Conservation (phyloP, 768 basidiomycete genomes). For the Cytidiella melzeri region DNA sequence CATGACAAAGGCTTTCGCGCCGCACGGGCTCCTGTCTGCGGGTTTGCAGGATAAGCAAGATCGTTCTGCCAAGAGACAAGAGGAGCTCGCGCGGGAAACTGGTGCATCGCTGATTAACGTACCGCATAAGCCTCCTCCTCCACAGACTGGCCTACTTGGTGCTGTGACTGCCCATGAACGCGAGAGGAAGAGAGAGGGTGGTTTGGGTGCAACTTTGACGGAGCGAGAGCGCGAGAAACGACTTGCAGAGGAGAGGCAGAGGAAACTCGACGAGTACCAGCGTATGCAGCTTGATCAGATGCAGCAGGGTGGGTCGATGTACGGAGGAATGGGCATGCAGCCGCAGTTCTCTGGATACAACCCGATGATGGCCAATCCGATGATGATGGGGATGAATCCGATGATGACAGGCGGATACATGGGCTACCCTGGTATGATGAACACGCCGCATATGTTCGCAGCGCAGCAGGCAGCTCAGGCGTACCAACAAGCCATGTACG, state of each 20-base stretch:
- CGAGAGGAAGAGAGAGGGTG: slow-evolving; percentile 91
- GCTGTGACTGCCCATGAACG: slow-evolving; percentile 94
- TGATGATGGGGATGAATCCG: slow-evolving; percentile 52
- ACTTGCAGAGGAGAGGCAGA: slow-evolving; percentile 85
- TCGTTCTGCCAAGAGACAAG: slow-evolving; percentile 91
- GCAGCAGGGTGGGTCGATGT: slow-evolving; percentile 73
- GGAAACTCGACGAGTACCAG: slow-evolving; percentile 88
- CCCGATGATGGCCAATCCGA: slow-evolving; percentile 72
- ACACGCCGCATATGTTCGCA: slow-evolving; percentile 77
- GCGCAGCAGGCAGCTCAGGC: slow-evolving; percentile 84
- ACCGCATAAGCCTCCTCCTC: slow-evolving; percentile 90
- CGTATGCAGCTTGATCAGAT: slow-evolving; percentile 87
- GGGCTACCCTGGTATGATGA: slow-evolving; percentile 51
- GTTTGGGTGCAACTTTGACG: slow-evolving; percentile 89
- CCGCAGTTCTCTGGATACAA: slow-evolving; percentile 40
- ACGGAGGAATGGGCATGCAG: slow-evolving; percentile 42
- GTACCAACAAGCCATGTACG: slow-evolving; percentile 87
- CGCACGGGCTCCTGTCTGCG: slow-evolving; percentile 90
- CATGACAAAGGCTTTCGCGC: slow-evolving; percentile 91
- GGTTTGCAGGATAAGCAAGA: slow-evolving; percentile 95
- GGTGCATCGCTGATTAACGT: slow-evolving; percentile 93
- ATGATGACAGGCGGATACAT: slow-evolving; percentile 53
- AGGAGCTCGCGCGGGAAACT: slow-evolving; percentile 86
- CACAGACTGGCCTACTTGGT: slow-evolving; percentile 91
- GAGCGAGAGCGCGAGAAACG: slow-evolving; percentile 93